Conservation (phyloP, 2,329 filamentous ascomycete species). For the Iodosphaeria phyllophila region DNA sequence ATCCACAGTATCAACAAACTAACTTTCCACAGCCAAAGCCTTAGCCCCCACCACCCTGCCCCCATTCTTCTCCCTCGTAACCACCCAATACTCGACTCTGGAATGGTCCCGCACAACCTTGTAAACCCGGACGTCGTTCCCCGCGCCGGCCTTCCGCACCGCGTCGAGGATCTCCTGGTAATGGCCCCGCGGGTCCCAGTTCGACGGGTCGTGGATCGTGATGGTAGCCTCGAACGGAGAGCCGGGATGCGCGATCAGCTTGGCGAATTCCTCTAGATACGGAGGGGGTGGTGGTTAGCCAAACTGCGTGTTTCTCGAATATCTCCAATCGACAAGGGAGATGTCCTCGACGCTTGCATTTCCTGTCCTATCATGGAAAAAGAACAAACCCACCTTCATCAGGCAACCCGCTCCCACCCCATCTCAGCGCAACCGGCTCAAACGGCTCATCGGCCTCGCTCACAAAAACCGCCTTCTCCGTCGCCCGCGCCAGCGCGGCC, state of each 20-base stretch:
- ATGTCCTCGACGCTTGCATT: too few relatives aligned
- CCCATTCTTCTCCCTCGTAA: slow-evolving; percentile 39
- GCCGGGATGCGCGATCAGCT: slow-evolving; percentile 40
- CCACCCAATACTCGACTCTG: slow-evolving; percentile 62
- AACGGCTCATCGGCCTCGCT: slow-evolving; percentile 82
- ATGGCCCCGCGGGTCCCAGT: slow-evolving; percentile 56
- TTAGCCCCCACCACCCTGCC: slow-evolving; percentile 58
- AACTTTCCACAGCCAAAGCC: slow-evolving; percentile 60
- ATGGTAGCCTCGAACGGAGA: slow-evolving; percentile 37
- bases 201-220: slow-evolving; percentile 43
- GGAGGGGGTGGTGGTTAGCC: too few relatives aligned
- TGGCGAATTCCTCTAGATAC: slow-evolving; percentile 36
- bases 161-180: slow-evolving; percentile 54
- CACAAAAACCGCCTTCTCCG: slow-evolving; percentile 44
- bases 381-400: slow-evolving; percentile 33
- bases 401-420: slow-evolving; percentile 32
- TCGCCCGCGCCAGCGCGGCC: slow-evolving; percentile 27
- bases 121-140: slow-evolving; percentile 59
- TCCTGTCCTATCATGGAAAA: neutral
- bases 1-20: too few relatives aligned
- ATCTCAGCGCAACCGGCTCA: slow-evolving; percentile 52
- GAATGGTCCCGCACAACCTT: slow-evolving; percentile 42
- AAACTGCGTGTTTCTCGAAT: too few relatives aligned
- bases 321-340: too few relatives aligned
- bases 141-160: slow-evolving; percentile 41